Evolutionary conservation across 495 filamentous ascomycete genomes (phyloP).

Genomic region (Articulospora tetracladia): DNA sequence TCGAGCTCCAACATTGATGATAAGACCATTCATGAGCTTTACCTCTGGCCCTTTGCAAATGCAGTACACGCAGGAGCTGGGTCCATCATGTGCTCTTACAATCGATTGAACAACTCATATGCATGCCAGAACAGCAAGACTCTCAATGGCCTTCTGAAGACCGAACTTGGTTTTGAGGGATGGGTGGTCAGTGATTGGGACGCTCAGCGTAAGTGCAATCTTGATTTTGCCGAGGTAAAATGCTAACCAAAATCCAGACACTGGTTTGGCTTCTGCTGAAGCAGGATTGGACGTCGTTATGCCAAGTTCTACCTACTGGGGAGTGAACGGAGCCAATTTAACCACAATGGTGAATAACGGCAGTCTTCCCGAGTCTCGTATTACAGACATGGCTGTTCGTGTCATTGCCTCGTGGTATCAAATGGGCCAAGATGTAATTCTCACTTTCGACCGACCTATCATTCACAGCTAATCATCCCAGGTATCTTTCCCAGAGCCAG

Average conservation of each 20-base stretch:
- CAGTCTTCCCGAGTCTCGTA: conserved; percentile 36
- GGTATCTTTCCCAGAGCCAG: conserved; percentile 34
- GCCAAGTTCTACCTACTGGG: conserved; percentile 73
- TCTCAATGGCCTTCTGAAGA: conserved; percentile 61
- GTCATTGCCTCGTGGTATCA: conserved; percentile 56
- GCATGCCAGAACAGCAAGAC: conserved; percentile 60
- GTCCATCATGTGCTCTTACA: conserved; percentile 68
- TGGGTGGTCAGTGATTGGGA: conserved; percentile 67
- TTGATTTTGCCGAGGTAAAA: not conserved
- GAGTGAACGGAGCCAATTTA: conserved; percentile 30
- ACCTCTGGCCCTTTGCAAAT: conserved; percentile 69
- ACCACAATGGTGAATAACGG: conserved; percentile 44
- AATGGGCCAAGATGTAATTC: conserved; percentile 30
- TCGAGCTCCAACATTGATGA: conserved; percentile 64
- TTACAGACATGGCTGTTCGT: conserved; percentile 29
- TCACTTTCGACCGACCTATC: conserved; percentile 35
- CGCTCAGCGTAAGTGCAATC: conserved; percentile 45
- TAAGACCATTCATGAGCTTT: conserved; percentile 66
- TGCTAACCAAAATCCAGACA: conserved; percentile 33
- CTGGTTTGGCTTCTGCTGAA: conserved; percentile 68
- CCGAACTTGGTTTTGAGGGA: conserved; percentile 64
- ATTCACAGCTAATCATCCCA: conserved; percentile 54
- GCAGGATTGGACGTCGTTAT: conserved; percentile 92
- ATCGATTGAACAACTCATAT: conserved; percentile 62
- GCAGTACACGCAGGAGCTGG: conserved; percentile 57